These are phyloP conservation scores for Metschnikowia continentalis DNA, from an alignment of 805 yeast species.

Conservation along the genomic window DNA sequence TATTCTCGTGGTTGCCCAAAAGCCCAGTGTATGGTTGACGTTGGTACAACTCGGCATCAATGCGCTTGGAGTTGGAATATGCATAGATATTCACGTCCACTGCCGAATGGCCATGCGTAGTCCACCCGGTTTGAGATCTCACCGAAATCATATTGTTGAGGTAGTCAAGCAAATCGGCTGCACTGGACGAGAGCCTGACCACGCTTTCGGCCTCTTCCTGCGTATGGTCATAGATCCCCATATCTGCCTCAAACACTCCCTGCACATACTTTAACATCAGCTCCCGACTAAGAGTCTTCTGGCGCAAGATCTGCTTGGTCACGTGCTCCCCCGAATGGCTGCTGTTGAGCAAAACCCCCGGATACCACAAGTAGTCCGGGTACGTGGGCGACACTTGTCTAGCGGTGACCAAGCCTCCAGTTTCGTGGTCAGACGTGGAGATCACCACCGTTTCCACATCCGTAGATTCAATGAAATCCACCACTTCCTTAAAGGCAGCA, in stretches of 20 bases:
- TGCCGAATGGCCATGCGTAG: constrained; percentile 94
- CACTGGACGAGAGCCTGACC: constrained; percentile 14
- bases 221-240: constrained; percentile 61
- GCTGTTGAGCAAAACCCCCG: constrained; percentile 66
- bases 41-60: constrained; percentile 34
- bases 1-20: constrained; percentile 83
- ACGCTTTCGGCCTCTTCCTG: constrained; percentile 43
- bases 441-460: constrained; percentile 75
- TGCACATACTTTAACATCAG: constrained; percentile 26
- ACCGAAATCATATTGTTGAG: constrained; percentile 68
- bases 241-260: constrained; percentile 55
- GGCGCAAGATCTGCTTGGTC: constrained; percentile 40
- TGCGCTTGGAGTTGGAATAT: constrained; percentile 53
- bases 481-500: constrained; percentile 70
- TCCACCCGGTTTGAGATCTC: constrained; percentile 94
- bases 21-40: constrained; percentile 35
- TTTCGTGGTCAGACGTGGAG: constrained; percentile 91
- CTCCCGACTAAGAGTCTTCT: constrained; percentile 28
- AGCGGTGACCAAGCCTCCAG: constrained; percentile 90
- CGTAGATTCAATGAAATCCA: constrained; percentile 60
- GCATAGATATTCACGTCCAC: constrained; percentile 94
- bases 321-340: constrained; percentile 75
- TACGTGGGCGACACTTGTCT: constrained; percentile 62
- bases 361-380: constrained; percentile 88
- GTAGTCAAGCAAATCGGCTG: constrained; percentile 44